Evolutionary conservation across 2,329 filamentous ascomycete species (phyloP), one percentile per base, ranked within the genome.

Genomic region (Orbilia javanica): DNA sequence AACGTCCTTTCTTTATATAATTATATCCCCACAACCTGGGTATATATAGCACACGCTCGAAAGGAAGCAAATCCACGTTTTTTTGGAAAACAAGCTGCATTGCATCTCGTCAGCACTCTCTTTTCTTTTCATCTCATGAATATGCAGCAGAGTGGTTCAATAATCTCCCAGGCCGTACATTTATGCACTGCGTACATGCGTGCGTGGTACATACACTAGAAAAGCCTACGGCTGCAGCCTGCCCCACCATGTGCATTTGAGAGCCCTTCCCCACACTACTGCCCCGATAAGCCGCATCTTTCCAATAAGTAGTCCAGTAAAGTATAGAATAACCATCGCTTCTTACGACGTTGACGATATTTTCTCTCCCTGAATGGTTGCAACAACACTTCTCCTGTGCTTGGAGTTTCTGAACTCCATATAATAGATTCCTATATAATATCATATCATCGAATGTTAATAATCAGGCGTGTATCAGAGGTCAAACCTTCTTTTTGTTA

Each of bases 361-460:
- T 85, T 88, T 90, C 86, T 97, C 92, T 50, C 95, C 96, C 84
- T 98, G 94, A 79, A 98, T 96, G 0, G 96, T 98, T 67, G 95
- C 95, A 79, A 99, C 91, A 11, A 98, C 89, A 83, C 90, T 92
- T 82, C 96, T 89, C 80, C 89, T 87, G 84, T 97, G 94, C 84
- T 89, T 93, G 81, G 86, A 86, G 8, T 87, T 88, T 71, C 95
- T 88, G 84, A 98, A 98, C 85, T 98, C 96, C 80, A 97, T 86
- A 84, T 96, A 97, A 92, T 93, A 98, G 76, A 98, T 95, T 0
- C 96, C 90, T 81, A 79, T 6, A 42, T 31, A 5, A 48, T 25
- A 27, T 31, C 27, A 13, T n/a, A n/a, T 34, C 6, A 55, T 53
- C 34, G 50, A 31, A 22, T 31, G 60, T 39, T 36, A 57, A 36